A percentile compares a stretch with the other conserved stretches of the same genome.
These are phyloP conservation scores for Exsudoporus floridanus DNA, from an alignment of 1,284 basidiomycete species.

Conservation along the genomic window DNA sequence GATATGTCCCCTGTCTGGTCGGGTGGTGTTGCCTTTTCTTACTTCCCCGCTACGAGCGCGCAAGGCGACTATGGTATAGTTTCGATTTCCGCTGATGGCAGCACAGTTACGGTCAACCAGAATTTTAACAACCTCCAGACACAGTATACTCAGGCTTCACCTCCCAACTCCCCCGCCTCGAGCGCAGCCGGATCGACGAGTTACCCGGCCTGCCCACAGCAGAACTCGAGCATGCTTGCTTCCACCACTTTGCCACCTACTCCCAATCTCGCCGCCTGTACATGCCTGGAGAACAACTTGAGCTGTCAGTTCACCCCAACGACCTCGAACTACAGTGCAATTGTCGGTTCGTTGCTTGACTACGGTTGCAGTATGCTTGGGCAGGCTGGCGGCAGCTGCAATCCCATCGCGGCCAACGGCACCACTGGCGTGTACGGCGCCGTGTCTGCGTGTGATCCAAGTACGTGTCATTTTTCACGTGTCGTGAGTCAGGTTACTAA, in stretches of 20 bases:
- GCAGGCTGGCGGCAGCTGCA: constrained; percentile 58
- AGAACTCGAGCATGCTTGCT: constrained; percentile 61
- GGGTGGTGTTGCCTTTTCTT: constrained; percentile 86
- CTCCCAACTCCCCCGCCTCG: constrained; percentile 65
- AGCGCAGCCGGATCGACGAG: constrained; percentile 51
- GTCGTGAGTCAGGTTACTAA: constrained; percentile 7
- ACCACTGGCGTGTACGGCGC: constrained; percentile 73
- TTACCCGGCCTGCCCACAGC: constrained; percentile 66
- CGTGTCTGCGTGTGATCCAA: constrained; percentile 72
- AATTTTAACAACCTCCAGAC: constrained; percentile 70
- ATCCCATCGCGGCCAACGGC: constrained; percentile 73
- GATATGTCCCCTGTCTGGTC: constrained; percentile 81
- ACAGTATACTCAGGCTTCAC: constrained; percentile 58
- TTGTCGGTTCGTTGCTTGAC: constrained; percentile 70
- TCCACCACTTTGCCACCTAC: constrained; percentile 78
- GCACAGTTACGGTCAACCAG: constrained; percentile 57
- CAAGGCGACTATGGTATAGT: constrained; percentile 84
- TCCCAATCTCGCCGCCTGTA: constrained; percentile 77
- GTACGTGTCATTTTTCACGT: constrained; percentile 42
- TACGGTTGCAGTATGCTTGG: constrained; percentile 73
- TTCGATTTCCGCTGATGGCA: constrained; percentile 62
- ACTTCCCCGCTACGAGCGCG: constrained; percentile 71
- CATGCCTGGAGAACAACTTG: constrained; percentile 67
- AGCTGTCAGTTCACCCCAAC: constrained; percentile 70
- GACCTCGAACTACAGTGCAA: constrained; percentile 61